A percentile compares a stretch with the other conserved stretches of the same genome.
Conservation (phyloP, 257 asterid species). For the Capsicum rhomboideum region DNA sequence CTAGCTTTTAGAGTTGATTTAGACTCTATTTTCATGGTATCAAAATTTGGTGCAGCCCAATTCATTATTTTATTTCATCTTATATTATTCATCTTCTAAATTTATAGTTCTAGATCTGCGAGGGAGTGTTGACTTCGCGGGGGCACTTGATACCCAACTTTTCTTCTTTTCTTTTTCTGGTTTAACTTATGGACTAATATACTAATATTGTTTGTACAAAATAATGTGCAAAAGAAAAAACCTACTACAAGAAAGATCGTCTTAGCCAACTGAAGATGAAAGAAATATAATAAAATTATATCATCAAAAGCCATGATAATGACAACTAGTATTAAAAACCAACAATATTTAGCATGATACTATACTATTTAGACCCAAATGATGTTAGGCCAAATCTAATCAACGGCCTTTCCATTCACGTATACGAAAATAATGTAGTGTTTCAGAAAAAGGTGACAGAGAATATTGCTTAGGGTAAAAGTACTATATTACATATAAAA, state of each 20-base stretch:
- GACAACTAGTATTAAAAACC: no score
- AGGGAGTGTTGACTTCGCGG: no score
- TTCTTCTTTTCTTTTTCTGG: no score
- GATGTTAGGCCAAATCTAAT: neutral
- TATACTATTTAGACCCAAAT: neutral
- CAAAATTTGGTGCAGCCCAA: no score
- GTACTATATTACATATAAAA: neutral
- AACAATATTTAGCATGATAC: neutral
- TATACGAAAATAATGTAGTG: neutral
- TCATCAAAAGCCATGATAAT: neutral
- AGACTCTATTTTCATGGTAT: no score
- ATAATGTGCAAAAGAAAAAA: neutral
- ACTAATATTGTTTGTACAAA: neutral
- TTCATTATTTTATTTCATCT: no score
- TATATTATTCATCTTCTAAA: no score
- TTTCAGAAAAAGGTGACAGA: neutral
- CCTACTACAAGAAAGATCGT: constrained; percentile 1
- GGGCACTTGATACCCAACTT: no score
- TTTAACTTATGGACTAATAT: neutral
- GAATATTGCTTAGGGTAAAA: neutral
- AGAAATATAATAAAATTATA: neutral
- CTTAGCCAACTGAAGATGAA: neutral
- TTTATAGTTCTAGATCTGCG: no score
- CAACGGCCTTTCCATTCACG: neutral
- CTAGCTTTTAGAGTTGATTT: no score